phyloP scores from a whole-genome alignment of 179 eudicot genomes.

The Carnegiea gigantea region DNA sequence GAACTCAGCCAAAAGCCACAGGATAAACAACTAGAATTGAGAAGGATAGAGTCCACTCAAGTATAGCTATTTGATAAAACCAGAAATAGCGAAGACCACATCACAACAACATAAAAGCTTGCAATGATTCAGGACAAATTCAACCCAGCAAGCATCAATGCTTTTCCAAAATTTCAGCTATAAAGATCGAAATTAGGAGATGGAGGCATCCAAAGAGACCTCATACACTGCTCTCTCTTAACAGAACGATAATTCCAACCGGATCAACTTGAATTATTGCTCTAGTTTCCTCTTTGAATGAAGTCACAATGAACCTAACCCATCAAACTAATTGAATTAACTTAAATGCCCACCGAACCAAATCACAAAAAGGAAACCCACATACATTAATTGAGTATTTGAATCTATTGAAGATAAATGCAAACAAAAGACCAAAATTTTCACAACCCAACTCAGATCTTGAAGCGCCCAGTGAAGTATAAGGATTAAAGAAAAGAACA shows the following conservation, averaged over 20 bases:
- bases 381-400: not conserved
- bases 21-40: not conserved
- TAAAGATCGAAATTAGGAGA: not conserved
- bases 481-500: not conserved
- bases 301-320: conserved; percentile 19
- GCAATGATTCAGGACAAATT: not conserved
- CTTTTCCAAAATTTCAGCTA: not conserved
- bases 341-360: conserved; percentile 12
- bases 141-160: conserved; percentile 7
- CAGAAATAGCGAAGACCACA: not conserved
- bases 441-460: not conserved
- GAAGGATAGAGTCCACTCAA: not conserved
- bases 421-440: not conserved
- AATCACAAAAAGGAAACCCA: not conserved
- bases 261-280: conserved; percentile 16
- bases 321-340: conserved; percentile 15
- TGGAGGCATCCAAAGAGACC: not conserved
- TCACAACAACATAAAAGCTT: not conserved
- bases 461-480: not conserved
- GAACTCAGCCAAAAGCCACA: not conserved
- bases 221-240: not conserved
- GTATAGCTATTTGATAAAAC: not conserved
- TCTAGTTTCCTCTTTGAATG: conserved; percentile 9
- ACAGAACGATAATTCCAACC: not conserved
- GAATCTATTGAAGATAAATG: not conserved